Conservation (phyloP, 208 protist genomes). For the Leishmania gerbilli region DNA sequence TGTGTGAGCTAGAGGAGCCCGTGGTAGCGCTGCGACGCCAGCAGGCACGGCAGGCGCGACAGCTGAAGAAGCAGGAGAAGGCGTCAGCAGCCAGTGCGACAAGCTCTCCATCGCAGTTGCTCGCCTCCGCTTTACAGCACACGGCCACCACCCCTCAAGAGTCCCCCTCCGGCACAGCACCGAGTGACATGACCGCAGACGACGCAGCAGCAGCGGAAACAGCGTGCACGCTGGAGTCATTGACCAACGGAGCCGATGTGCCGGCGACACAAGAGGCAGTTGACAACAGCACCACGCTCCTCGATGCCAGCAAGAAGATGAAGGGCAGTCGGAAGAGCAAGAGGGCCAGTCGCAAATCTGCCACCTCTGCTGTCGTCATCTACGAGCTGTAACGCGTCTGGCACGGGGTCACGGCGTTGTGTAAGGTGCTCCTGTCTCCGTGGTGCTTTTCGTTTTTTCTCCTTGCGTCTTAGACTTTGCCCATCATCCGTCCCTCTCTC, state of each 20-base stretch:
- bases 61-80: conserved; percentile 4
- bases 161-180: background rate
- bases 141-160: background rate
- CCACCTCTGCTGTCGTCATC: background rate
- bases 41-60: conserved; percentile 11
- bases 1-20: conserved; percentile 62
- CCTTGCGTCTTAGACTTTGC: background rate
- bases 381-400: background rate
- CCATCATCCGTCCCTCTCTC: background rate
- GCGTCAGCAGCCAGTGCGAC: background rate
- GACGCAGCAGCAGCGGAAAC: background rate
- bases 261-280: background rate
- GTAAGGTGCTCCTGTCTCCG: background rate
- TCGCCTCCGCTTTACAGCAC: background rate
- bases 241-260: background rate
- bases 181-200: background rate
- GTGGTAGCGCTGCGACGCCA: conserved; percentile 30
- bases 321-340: conserved; percentile 4
- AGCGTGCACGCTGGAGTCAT: background rate
- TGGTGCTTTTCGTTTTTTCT: background rate
- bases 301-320: background rate
- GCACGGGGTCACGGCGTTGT: background rate
- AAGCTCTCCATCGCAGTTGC: background rate
- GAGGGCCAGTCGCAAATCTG: background rate
- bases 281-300: background rate